Conservation (phyloP, 2,329 filamentous ascomycete genomes). For the Colletotrichum sp. region DNA sequence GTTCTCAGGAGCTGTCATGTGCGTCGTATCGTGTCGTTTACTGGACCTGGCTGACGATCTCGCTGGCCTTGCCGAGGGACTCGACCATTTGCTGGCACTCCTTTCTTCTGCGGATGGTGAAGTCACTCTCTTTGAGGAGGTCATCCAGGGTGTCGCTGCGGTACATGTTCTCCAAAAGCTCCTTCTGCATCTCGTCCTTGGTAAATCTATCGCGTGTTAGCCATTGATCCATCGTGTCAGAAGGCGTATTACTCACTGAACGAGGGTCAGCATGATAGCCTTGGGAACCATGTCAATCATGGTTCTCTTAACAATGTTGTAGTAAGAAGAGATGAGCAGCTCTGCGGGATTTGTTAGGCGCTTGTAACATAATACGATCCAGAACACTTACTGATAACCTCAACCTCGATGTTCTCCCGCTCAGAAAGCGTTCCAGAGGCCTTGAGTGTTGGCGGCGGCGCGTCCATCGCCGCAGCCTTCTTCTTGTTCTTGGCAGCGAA, state of each 20-base stretch:
- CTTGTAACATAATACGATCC: neutral
- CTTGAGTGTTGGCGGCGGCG: conserved; percentile 90
- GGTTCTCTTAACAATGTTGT: conserved; percentile 95
- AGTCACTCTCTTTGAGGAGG: conserved; percentile 96
- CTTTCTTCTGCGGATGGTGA: conserved; percentile 92
- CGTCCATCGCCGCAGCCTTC: conserved; percentile 99
- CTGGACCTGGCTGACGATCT: conserved; percentile 89
- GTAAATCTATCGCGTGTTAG: conserved; percentile 48
- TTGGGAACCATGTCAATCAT: conserved; percentile 99
- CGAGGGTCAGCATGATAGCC: conserved; percentile 96
- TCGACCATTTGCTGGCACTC: conserved; percentile 99
- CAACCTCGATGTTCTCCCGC: conserved; percentile 93
- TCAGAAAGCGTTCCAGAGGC: conserved; percentile 93
- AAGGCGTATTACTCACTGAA: conserved; percentile 74
- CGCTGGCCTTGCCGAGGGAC: conserved; percentile 84
- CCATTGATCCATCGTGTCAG: neutral
- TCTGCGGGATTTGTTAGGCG: conserved; percentile 55
- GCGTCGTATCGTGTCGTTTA: conserved; percentile 34
- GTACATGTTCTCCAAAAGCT: conserved; percentile 98
- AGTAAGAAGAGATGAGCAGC: conserved; percentile 95
- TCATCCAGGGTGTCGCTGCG: conserved; percentile 88
- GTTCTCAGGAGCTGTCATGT: conserved; percentile 1
- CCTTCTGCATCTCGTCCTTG: conserved; percentile 98
- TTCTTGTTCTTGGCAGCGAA: conserved; percentile 99
- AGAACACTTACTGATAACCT: conserved; percentile 85